Conservation (phyloP, 371 early-diverging fungal genomes). For the Mucor saturninus region DNA sequence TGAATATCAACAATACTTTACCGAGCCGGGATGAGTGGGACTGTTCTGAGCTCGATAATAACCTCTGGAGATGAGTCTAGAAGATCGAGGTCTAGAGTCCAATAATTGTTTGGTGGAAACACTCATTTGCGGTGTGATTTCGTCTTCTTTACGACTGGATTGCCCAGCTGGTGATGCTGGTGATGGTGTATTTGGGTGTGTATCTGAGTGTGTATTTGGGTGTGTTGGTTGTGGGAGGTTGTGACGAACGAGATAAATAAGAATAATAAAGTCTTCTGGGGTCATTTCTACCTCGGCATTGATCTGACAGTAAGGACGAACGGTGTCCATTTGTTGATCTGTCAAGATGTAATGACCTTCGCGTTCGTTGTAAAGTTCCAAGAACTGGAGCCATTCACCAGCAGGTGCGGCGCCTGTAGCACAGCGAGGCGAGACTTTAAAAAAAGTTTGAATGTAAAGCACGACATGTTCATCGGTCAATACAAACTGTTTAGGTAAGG, state of each 20-base stretch:
- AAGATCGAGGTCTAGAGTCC: conserved; percentile 20
- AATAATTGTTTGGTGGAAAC: not conserved
- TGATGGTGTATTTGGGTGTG: no score
- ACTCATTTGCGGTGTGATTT: not conserved
- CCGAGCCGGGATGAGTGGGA: conserved; percentile 15
- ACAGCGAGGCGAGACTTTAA: conserved; percentile 5
- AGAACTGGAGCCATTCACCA: conserved; percentile 26
- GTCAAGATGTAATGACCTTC: conserved; percentile 21
- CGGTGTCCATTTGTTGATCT: conserved; percentile 13
- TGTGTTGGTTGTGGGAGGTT: not conserved
- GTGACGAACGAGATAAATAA: conserved; percentile 8
- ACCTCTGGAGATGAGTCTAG: conserved; percentile 3
- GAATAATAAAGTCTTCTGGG: conserved; percentile 24
- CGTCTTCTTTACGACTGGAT: not conserved
- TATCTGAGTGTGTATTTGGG: no score
- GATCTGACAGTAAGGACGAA: conserved; percentile 21
- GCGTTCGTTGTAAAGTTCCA: conserved; percentile 14
- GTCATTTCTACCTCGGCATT: conserved; percentile 30
- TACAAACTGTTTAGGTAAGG: not conserved
- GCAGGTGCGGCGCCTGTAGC: conserved; percentile 20
- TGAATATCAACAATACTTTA: conserved; percentile 2
- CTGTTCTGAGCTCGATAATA: conserved; percentile 6
- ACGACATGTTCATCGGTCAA: conserved; percentile 15
- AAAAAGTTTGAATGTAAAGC: conserved; percentile 14
- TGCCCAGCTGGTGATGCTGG: no score